Base-by-base conservation (phyloP, 129 eudicot species). In the Lactuca saligna region DNA sequence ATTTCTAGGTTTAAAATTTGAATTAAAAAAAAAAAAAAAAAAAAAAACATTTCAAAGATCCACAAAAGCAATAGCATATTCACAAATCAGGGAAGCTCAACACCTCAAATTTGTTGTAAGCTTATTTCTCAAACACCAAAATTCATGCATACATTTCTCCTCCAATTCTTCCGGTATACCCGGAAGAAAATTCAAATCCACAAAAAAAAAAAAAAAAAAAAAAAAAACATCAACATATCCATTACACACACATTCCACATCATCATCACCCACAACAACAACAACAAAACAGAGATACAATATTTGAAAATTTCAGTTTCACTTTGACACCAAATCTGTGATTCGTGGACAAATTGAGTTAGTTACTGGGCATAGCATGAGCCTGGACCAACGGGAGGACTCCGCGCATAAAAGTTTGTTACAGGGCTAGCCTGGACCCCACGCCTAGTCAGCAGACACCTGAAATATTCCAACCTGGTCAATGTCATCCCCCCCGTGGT, bases 401-500 rank as follows among this genome's bases (percentile, higher is more conserved):
- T 74, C 53, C 98, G 87, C 35, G 98, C 98, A 80, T 84, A 87
- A 2, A 3, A 12, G 66, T 93, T 93, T 10, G 78, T 79, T 61
- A 85, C 92, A 0, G 98, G 98, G 51, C 97, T 96, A 39, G 98
- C 97, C 78, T 63, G 95, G 68, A 93, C 85, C 54, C 95, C 98
- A 29, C 98, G 95, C 79, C 91, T 81, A 1, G 83, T 93, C 86
- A 93, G 46, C 14, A 89, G 95, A 75, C 98, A 93, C 66, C 97
- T 82, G 73, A 89, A 89, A 76, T 84, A 81, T 61, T 84, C 80
- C 82, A 87, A 57, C 69, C 97, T 80, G 12, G 76, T 76, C 60
- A 93, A 63, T 54, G 78, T 90, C 57, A 71, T 60, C 66, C 38
- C 55, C 66, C 38, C 55, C 42, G 80, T 67, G 31, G 63, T 59